Percentiles rank a stretch among this genome's conserved stretches.
Evolutionary conservation across 2,329 filamentous ascomycete species (phyloP).

Genomic region (Fusarium dlaminii): DNA sequence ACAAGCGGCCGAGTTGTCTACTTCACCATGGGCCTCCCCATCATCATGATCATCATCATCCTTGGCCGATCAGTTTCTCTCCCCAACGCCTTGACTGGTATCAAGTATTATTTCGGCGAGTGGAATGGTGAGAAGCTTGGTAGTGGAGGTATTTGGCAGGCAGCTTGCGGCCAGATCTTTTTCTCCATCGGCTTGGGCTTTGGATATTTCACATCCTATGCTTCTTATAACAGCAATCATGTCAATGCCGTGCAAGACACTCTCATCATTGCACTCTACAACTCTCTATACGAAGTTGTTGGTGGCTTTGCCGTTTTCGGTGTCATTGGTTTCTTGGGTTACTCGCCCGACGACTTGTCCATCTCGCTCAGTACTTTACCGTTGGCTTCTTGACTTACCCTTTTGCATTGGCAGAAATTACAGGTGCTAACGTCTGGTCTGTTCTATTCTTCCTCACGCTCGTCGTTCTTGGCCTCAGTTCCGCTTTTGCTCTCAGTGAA

Average conservation of each 20-base stretch:
- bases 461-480: background rate
- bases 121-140: background rate
- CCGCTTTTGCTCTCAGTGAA: background rate
- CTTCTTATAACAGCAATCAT: constrained; percentile 62
- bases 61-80: background rate
- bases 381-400: background rate
- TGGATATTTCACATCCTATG: constrained; percentile 64
- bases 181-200: constrained; percentile 58
- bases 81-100: background rate
- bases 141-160: constrained; percentile 54
- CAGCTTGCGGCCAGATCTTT: constrained; percentile 58
- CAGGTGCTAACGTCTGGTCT: background rate
- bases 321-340: background rate
- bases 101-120: background rate
- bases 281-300: background rate
- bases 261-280: background rate
- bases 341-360: background rate
- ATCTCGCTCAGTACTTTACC: background rate
- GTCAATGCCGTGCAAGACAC: constrained; percentile 49
- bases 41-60: background rate
- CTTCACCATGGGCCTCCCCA: background rate
- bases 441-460: background rate
- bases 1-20: background rate
- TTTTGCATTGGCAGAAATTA: background rate
- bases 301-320: background rate